Percentiles rank a stretch among this genome's conserved stretches.
phyloP scores from a whole-genome alignment of 306 rosid genomes.

The Argentina anserina region DNA sequence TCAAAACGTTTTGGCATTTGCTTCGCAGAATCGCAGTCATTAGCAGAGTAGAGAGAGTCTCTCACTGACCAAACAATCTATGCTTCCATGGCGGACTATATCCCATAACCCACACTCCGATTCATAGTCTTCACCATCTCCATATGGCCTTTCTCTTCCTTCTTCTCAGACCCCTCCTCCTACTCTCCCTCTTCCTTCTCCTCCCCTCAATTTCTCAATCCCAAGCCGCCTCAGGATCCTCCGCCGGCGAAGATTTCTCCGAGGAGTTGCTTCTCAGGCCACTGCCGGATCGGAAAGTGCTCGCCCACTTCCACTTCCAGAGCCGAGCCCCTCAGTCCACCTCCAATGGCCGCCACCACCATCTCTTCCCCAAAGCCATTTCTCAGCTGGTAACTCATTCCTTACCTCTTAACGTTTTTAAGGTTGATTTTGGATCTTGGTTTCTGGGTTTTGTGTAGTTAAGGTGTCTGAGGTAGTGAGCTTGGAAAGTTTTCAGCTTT shows the following conservation, averaged over 20 bases:
- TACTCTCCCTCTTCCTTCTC: slow-evolving; percentile 26
- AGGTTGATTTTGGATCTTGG: slow-evolving; percentile 11
- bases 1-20: too few relatives aligned
- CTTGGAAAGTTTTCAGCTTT: neutral
- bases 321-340: slow-evolving; percentile 48
- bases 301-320: slow-evolving; percentile 76
- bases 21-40: too few relatives aligned
- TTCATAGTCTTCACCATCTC: neutral
- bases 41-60: neutral
- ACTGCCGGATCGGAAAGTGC: slow-evolving; percentile 84
- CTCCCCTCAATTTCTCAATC: slow-evolving; percentile 17
- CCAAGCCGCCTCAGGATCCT: slow-evolving; percentile 33
- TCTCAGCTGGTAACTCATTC: slow-evolving; percentile 66
- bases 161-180: slow-evolving; percentile 5
- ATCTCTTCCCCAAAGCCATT: slow-evolving; percentile 87
- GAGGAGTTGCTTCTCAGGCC: slow-evolving; percentile 88
- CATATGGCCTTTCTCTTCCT: slow-evolving; percentile 35
- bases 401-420: slow-evolving; percentile 1
- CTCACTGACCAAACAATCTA: neutral
- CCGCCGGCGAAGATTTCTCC: slow-evolving; percentile 56
- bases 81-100: slow-evolving; percentile 34
- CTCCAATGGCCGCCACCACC: slow-evolving; percentile 70
- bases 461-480: neutral
- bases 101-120: slow-evolving; percentile 3
- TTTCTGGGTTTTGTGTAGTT: neutral